Conservation (phyloP, 2,329 filamentous ascomycete species). For the Fonsecaea pugnacius region DNA sequence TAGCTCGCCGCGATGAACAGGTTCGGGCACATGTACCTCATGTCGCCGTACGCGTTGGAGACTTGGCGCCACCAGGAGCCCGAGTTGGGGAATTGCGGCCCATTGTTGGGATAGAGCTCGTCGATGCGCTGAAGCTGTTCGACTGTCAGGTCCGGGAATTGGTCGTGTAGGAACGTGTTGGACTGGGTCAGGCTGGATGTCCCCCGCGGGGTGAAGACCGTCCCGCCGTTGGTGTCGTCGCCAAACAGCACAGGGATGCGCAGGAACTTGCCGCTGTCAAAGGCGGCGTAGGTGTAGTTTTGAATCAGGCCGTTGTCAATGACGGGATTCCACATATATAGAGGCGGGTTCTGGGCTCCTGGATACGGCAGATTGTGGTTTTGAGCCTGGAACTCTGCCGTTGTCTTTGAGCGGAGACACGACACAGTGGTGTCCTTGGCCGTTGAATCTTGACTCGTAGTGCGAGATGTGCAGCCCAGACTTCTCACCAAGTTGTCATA, state of each 20-base stretch:
- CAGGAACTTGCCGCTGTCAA: slow-evolving; percentile 55
- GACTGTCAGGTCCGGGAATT: slow-evolving; percentile 61
- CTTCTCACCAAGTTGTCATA: slow-evolving; percentile 58
- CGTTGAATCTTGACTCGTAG: not conserved
- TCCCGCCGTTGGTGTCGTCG: slow-evolving; percentile 69
- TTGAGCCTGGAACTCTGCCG: slow-evolving; percentile 50
- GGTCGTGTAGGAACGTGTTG: slow-evolving; percentile 60
- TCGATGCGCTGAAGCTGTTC: slow-evolving; percentile 59
- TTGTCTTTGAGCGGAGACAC: slow-evolving; percentile 55
- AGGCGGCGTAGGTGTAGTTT: slow-evolving; percentile 56
- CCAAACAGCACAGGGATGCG: slow-evolving; percentile 61
- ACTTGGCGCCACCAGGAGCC: slow-evolving; percentile 64
- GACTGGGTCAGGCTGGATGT: slow-evolving; percentile 55
- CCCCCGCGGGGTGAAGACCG: slow-evolving; percentile 60
- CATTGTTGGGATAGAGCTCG: slow-evolving; percentile 59
- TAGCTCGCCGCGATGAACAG: slow-evolving; percentile 58
- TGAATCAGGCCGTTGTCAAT: slow-evolving; percentile 58
- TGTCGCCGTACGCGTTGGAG: slow-evolving; percentile 65
- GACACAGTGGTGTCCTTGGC: slow-evolving; percentile 24
- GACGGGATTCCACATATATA: slow-evolving; percentile 58
- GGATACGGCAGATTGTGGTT: slow-evolving; percentile 55
- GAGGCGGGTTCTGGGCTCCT: slow-evolving; percentile 47
- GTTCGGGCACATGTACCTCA: slow-evolving; percentile 68
- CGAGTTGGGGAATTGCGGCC: slow-evolving; percentile 52
- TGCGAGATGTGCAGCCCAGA: slow-evolving; percentile 50